These are phyloP conservation scores for Calonectria pteridis DNA, from an alignment of 2,329 filamentous ascomycete genomes.

Conservation along the genomic window DNA sequence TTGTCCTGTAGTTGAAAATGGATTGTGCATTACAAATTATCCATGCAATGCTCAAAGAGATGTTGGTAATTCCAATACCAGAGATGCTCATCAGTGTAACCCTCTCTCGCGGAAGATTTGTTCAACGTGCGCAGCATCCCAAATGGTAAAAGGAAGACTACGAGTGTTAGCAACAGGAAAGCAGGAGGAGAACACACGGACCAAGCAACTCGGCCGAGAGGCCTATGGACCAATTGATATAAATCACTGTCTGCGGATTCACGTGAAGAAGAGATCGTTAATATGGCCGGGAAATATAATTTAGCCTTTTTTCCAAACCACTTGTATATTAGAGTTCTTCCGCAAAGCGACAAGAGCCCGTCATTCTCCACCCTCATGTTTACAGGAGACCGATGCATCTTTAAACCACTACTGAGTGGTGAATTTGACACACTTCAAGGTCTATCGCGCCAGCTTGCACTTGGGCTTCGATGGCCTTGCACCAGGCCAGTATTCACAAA, in stretches of 20 bases:
- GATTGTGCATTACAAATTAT: not conserved
- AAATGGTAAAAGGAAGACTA: conserved; percentile 5
- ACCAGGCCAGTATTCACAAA: no score
- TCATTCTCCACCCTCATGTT: no score
- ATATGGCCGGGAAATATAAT: no score
- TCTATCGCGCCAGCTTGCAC: no score
- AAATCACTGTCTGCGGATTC: not conserved
- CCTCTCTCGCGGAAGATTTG: not conserved
- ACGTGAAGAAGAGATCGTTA: no score
- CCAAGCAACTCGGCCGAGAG: not conserved
- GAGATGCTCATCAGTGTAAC: not conserved
- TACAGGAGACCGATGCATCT: no score
- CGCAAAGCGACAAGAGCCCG: no score
- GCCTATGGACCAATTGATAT: conserved; percentile 1
- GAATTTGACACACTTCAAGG: no score
- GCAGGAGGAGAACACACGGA: not conserved
- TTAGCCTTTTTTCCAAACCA: no score
- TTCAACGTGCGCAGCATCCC: not conserved
- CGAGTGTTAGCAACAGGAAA: not conserved
- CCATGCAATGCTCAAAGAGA: not conserved
- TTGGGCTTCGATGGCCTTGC: no score
- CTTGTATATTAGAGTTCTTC: no score
- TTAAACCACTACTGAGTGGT: no score
- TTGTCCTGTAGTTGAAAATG: not conserved
- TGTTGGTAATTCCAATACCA: not conserved